Evolutionary conservation across 441 rosid genomes (phyloP), one percentile per base, ranked within the genome.

Genomic region (Pelargonium cotyledonis): DNA sequence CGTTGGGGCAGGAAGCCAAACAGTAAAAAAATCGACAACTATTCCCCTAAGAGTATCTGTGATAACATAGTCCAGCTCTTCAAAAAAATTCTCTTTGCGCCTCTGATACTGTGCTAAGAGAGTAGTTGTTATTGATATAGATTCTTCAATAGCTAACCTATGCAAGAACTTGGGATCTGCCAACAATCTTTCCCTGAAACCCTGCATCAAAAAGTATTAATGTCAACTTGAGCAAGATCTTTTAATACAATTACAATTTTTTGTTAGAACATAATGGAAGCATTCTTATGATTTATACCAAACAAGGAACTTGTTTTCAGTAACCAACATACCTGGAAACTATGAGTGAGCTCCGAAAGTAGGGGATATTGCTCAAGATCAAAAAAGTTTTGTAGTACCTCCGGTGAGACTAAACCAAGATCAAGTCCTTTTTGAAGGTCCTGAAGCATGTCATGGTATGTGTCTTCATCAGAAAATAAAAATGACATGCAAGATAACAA

Each of bases 1-100:
- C 49, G 96, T 91, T 63, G 98, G 98, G 43, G 97, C 97, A 53
- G 98, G 96, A 78, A 93, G 97, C 96, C 97, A 93, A 44, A 91
- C 97, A 0, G 93, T 89, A 78, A 93, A 93, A 78, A 93, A 93
- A 69, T 93, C 96, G 64, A 88, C 96, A 8, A 93, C 96, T 9
- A 74, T 53, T 76, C 92, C 98, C 75, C 96, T 81, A 61, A 83
- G 76, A 31, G 92, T 90, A 76, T 93, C 98, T 0, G 94, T 93
- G 70, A 90, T 89, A 62, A 90, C 97, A 77, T 90, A 90, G 73
- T 93, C 97, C 46, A 93, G 77, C 81, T 93, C 98, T 76, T 88
- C 96, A 78, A 90, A 86, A 78, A 93, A 90, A 67, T 83, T 90
- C 58, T 86, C 95, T 82, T 85, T 90, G 35, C 97, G 88, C 75